Base-by-base conservation (phyloP, 148 eudicot genomes). In the Gaultheria prostrata region DNA sequence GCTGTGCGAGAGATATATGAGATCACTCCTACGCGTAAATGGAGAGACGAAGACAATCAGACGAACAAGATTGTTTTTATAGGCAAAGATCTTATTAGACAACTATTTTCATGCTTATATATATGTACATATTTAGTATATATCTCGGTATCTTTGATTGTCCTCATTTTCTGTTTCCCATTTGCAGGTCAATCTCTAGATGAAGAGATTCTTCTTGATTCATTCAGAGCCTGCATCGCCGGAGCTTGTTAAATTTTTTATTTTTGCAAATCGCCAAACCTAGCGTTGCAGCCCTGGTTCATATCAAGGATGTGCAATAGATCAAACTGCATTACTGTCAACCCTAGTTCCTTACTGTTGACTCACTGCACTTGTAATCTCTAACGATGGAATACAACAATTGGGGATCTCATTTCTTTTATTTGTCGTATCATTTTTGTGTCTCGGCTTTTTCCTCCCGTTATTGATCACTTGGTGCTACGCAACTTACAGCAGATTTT, bases 1-100 rank as follows among this genome's bases (percentile, higher is more conserved):
- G 98, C 95, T 80, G 98, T 96, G 85, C 89, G 95, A 89, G 98
- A 96, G 87, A 92, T 96, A 59, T 96, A 96, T 78, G 98, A 96
- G 90, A 89, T 96, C 11, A 92, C 91, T 87, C 98, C 98, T 83
- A 82, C 95, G 49, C 98, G 95, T 28, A 87, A 86, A 77, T 96
- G 98, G 98, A 90, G 87, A 83, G 82, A 83, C 15, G 91, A 85
- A 82, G 98, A 94, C 84, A 86, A 24, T 82, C 91, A 74, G 82
- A 89, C 82, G 50, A 96, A 92, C 88, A 93, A 88, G 86, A 90
- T 96, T 53, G 98, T 96, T n/a, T 93, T 96, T 82, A 96, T 96
- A 79, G 98, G 98, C 87, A 92, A 88, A 59, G 13, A 57, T 48
- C 67, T 87, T 48, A 32, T 13, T n/a, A 21, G 11, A 20, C 50